Percentiles rank a stretch among this genome's conserved stretches.
Evolutionary conservation across 805 yeast genomes (phyloP).

Genomic region (Candida ovalis): DNA sequence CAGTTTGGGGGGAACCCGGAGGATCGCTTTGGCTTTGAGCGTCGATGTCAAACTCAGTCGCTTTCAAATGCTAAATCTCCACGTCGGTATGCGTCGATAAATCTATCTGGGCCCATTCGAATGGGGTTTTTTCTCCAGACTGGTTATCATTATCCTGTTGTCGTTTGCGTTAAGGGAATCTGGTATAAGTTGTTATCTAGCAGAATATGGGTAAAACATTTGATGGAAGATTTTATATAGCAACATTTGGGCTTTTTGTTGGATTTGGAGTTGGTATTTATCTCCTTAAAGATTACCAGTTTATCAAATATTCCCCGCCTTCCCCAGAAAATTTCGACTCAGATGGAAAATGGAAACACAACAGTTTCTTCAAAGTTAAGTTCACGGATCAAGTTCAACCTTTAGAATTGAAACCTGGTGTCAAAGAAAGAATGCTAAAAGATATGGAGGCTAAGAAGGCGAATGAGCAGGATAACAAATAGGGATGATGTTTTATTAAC

Average conservation of each 20-base stretch:
- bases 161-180: too few species aligned
- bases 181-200: too few species aligned
- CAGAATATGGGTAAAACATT: slow-evolving; percentile 18
- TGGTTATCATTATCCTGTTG: too few species aligned
- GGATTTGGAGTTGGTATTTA: slow-evolving; percentile 29
- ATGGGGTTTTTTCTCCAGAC: too few species aligned
- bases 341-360: slow-evolving; percentile 35
- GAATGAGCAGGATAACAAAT: not conserved
- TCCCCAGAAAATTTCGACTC: slow-evolving; percentile 35
- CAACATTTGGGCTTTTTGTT: slow-evolving; percentile 22
- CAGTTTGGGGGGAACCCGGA: too few species aligned
- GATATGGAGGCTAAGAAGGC: not conserved
- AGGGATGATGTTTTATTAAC: too few species aligned
- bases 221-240: slow-evolving; percentile 27
- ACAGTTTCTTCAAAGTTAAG: slow-evolving; percentile 32
- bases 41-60: too few species aligned
- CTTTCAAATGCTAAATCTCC: too few species aligned
- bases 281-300: slow-evolving; percentile 31
- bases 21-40: too few species aligned
- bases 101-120: too few species aligned
- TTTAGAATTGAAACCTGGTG: slow-evolving; percentile 36
- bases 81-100: too few species aligned
- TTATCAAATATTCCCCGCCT: slow-evolving; percentile 39
- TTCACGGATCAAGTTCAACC: slow-evolving; percentile 35
- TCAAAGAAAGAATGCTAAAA: slow-evolving; percentile 8